A percentile compares a stretch with the other conserved stretches of the same genome.
Evolutionary conservation across 768 basidiomycete genomes (phyloP).

Genomic region (Tylopilus intermedius): DNA sequence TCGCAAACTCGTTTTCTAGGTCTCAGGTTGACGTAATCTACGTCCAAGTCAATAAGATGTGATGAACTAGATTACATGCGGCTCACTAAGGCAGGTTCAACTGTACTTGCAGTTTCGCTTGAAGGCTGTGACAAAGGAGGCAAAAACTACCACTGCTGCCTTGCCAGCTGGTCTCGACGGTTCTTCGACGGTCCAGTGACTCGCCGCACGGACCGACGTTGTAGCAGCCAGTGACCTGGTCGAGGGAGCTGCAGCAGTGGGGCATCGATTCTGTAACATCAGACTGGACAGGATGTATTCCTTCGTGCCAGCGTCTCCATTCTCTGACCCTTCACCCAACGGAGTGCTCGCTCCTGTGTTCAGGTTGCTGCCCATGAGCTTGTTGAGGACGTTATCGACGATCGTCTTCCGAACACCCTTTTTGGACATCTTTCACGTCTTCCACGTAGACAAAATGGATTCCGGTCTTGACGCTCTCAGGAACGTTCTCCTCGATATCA

Average conservation of each 20-base stretch:
- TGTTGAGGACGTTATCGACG: constrained; percentile 70
- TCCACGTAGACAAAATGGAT: constrained; percentile 95
- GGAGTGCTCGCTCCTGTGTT: constrained; percentile 39
- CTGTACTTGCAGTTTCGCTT: constrained; percentile 40
- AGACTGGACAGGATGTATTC: constrained; percentile 72
- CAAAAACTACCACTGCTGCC: constrained; percentile 39
- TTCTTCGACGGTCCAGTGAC: constrained; percentile 47
- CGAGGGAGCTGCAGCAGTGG: constrained; percentile 32
- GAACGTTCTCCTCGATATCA: constrained; percentile 97
- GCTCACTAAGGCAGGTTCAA: constrained; percentile 68
- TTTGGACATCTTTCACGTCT: constrained; percentile 71
- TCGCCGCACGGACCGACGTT: constrained; percentile 40
- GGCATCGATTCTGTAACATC: constrained; percentile 48
- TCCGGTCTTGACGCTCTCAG: constrained; percentile 90
- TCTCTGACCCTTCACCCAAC: constrained; percentile 59
- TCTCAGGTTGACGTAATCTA: constrained; percentile 59
- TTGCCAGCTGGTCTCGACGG: constrained; percentile 57
- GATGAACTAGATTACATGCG: not conserved
- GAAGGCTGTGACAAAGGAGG: constrained; percentile 40
- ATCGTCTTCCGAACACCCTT: constrained; percentile 85
- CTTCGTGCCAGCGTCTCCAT: constrained; percentile 35
- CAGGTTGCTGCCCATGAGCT: constrained; percentile 47
- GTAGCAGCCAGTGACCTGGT: constrained; percentile 23
- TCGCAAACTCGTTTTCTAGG: constrained; percentile 62
- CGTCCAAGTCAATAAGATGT: constrained; percentile 1